These are phyloP conservation scores for Colletotrichum kahawae DNA, from an alignment of 2,329 filamentous ascomycete genomes.

Conservation along the genomic window DNA sequence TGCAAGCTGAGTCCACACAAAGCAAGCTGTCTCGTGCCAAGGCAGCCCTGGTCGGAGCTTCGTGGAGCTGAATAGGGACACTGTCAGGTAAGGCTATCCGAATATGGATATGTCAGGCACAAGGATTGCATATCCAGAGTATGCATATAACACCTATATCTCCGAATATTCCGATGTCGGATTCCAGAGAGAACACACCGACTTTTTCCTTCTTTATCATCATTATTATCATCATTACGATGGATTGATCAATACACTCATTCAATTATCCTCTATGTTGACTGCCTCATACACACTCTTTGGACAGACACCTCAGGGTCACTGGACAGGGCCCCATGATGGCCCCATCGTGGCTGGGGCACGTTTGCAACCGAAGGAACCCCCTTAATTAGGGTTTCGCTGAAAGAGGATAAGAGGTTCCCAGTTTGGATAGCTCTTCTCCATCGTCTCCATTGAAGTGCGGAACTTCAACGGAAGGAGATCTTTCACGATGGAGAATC, in stretches of 20 bases:
- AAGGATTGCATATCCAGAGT: too few relatives aligned
- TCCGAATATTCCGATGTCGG: too few relatives aligned
- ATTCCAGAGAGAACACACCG: too few relatives aligned
- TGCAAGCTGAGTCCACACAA: background rate
- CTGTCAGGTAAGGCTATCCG: too few relatives aligned
- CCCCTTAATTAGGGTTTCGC: constrained; percentile 5
- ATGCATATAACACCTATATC: too few relatives aligned
- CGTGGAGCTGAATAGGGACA: background rate
- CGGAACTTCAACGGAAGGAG: background rate
- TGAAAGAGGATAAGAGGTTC: background rate
- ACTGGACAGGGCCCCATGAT: background rate
- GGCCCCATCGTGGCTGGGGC: background rate
- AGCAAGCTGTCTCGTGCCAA: background rate
- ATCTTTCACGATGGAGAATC: background rate
- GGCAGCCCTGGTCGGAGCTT: background rate
- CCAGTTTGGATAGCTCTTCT: background rate
- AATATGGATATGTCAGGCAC: too few relatives aligned
- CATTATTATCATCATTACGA: too few relatives aligned
- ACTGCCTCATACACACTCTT: too few relatives aligned
- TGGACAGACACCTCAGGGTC: background rate
- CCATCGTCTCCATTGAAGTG: background rate
- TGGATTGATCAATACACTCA: too few relatives aligned
- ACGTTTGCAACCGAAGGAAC: background rate
- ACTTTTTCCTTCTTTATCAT: too few relatives aligned
- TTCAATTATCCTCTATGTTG: too few relatives aligned